phyloP scores from a whole-genome alignment of 768 basidiomycete species.

The Lanmaoa pseudosensibilis region DNA sequence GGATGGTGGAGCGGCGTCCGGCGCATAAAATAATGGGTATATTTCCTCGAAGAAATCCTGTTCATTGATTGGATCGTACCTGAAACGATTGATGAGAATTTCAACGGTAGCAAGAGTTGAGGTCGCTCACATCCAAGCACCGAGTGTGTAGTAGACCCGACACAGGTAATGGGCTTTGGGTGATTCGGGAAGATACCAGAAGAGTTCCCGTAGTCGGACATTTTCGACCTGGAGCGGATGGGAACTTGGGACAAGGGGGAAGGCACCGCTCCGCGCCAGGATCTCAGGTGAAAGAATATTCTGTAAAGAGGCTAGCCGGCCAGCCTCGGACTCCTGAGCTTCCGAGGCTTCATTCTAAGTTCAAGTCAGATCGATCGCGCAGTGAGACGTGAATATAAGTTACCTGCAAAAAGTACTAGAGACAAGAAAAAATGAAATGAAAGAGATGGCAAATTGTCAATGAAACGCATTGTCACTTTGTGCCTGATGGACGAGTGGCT shows the following conservation, averaged over 20 bases:
- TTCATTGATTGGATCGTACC: slow-evolving; percentile 67
- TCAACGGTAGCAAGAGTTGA: neutral
- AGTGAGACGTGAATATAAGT: neutral
- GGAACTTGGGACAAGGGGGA: slow-evolving; percentile 54
- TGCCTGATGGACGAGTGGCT: neutral
- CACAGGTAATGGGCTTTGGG: slow-evolving; percentile 62
- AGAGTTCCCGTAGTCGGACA: slow-evolving; percentile 55
- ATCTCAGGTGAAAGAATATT: slow-evolving; percentile 62
- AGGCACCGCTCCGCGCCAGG: slow-evolving; percentile 59
- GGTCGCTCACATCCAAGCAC: slow-evolving; percentile 65
- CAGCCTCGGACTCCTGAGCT: slow-evolving; percentile 48
- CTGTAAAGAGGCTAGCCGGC: slow-evolving; percentile 49
- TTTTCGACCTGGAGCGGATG: slow-evolving; percentile 41
- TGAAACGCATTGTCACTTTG: neutral
- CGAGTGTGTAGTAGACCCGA: slow-evolving; percentile 60
- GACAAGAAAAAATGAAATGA: neutral
- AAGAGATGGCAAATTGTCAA: slow-evolving; percentile 14
- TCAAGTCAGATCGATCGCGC: slow-evolving; percentile 10
- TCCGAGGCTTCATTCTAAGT: slow-evolving; percentile 60
- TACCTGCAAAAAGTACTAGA: slow-evolving; percentile 75
- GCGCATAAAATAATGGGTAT: slow-evolving; percentile 56
- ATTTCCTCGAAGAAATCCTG: slow-evolving; percentile 62
- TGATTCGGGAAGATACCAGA: slow-evolving; percentile 67
- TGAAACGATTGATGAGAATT: slow-evolving; percentile 26
- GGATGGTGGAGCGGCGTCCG: slow-evolving; percentile 40